These are phyloP conservation scores for Suhomyces sp. DNA, from an alignment of 805 yeast species.

Conservation along the genomic window DNA sequence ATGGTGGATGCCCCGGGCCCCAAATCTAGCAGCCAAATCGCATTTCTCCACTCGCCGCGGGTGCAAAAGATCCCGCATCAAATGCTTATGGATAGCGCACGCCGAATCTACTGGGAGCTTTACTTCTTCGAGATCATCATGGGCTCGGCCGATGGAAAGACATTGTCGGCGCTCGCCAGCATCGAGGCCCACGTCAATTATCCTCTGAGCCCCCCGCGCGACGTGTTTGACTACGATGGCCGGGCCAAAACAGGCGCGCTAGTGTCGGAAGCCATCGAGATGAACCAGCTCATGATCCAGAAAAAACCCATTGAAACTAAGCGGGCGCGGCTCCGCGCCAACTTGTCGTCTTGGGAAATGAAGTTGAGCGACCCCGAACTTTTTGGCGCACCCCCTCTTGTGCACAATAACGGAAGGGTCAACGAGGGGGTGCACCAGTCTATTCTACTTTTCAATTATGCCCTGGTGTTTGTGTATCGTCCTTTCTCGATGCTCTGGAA, in stretches of 20 bases:
- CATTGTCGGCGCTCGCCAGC: constrained; percentile 35
- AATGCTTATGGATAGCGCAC: constrained; percentile 26
- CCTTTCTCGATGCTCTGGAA: constrained; percentile 55
- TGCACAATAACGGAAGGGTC: constrained; percentile 42
- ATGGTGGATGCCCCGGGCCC: constrained; percentile 30
- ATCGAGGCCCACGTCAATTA: constrained; percentile 33
- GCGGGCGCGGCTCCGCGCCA: constrained; percentile 40
- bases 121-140: constrained; percentile 51
- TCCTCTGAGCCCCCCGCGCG: constrained; percentile 36
- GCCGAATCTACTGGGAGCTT: constrained; percentile 52
- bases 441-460: constrained; percentile 46
- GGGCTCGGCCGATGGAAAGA: constrained; percentile 52
- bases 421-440: constrained; percentile 57
- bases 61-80: constrained; percentile 11
- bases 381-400: constrained; percentile 41
- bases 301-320: constrained; percentile 36
- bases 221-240: constrained; percentile 45
- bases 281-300: constrained; percentile 45
- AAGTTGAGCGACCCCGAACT: constrained; percentile 39
- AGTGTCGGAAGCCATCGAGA: constrained; percentile 49
- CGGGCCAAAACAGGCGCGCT: constrained; percentile 46
- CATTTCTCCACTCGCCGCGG: constrained; percentile 13
- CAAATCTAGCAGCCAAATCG: not conserved
- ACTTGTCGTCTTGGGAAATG: constrained; percentile 51
- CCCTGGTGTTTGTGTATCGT: constrained; percentile 53